Base-by-base conservation (phyloP, 805 yeast species). In the Blastobotrys muscicola region DNA sequence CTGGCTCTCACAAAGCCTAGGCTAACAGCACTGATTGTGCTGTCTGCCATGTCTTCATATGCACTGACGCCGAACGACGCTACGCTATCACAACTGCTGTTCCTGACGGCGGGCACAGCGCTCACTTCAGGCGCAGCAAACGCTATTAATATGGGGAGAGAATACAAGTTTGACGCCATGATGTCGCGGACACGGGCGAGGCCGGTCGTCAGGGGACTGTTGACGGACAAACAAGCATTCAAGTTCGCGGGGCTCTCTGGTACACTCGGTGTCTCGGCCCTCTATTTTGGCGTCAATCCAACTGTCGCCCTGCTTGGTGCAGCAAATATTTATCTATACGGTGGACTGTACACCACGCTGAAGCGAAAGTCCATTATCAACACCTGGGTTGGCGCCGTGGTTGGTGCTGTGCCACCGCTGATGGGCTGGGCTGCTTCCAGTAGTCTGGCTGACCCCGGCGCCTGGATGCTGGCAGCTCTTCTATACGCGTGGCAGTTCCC, bases 321-420 rank as follows among this genome's bases (percentile, higher is more conserved):
- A 1, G 57, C 77, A 5, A 92, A 92, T 60, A 85, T 92, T 41
- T 76, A 75, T 1, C 70, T 92, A 8, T 92, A 92, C 57, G 79
- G 94, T 0, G 89, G 97, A 83, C 63, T 82, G 0, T 92, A 92
- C 66, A 92, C 98, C 0, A 82, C 96, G 0, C 66, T 92, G 60
- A 92, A 92, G 59, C 73, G 98, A 44, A 76, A 71, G 47, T 80
- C 85, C 16, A 90, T 92, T 41, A 60, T 84, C 34, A 92, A 92
- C 62, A 92, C 98, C 0, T 92, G 98, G 98, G 92, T 92, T 2
- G 98, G 98, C 13, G 98, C 98, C 0, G 61, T 92, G n/a, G 98
- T 92, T 3, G 98, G 98, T 3, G 98, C 97, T 0, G 84, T 92
- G 38, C 98, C 98, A 0, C 98, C 98, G 14, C 71, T 92, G 41